Conservation (phyloP, 352 stramenopile species). For the Globisporangium acanthophoron region DNA sequence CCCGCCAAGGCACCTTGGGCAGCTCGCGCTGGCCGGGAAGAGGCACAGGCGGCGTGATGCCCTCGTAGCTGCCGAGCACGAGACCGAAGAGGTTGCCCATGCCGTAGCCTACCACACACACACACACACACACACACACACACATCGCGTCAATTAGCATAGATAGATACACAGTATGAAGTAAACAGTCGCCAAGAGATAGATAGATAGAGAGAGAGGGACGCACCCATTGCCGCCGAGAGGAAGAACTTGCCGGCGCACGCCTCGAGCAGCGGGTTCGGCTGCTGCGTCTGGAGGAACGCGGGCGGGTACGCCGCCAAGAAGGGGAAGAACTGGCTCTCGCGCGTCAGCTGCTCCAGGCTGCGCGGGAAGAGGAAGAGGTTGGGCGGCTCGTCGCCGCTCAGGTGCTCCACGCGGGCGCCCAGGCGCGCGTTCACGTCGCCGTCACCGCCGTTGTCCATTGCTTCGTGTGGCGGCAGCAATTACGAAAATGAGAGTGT, state of each 20-base stretch:
- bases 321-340: slow-evolving; percentile 62
- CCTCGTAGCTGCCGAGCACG: slow-evolving; percentile 81
- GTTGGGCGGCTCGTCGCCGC: slow-evolving; percentile 54
- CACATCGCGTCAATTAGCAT: neutral
- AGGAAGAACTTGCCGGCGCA: slow-evolving; percentile 80
- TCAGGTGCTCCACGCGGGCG: slow-evolving; percentile 53
- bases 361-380: slow-evolving; percentile 74
- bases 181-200: neutral
- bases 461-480: neutral
- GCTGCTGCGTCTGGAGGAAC: slow-evolving; percentile 57
- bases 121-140: neutral
- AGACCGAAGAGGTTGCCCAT: slow-evolving; percentile 80
- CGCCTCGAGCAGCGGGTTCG: slow-evolving; percentile 72
- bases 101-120: slow-evolving; percentile 42
- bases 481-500: too few relatives aligned
- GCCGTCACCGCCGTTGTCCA: slow-evolving; percentile 4
- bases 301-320: slow-evolving; percentile 64
- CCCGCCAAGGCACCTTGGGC: slow-evolving; percentile 71
- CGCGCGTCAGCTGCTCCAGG: slow-evolving; percentile 38
- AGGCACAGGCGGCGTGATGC: slow-evolving; percentile 75
- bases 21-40: slow-evolving; percentile 74
- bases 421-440: slow-evolving; percentile 54
- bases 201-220: too few relatives aligned
- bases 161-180: too few relatives aligned
- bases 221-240: slow-evolving; percentile 64